Conservation (phyloP, 129 eudicot genomes). For the Arctium minus region DNA sequence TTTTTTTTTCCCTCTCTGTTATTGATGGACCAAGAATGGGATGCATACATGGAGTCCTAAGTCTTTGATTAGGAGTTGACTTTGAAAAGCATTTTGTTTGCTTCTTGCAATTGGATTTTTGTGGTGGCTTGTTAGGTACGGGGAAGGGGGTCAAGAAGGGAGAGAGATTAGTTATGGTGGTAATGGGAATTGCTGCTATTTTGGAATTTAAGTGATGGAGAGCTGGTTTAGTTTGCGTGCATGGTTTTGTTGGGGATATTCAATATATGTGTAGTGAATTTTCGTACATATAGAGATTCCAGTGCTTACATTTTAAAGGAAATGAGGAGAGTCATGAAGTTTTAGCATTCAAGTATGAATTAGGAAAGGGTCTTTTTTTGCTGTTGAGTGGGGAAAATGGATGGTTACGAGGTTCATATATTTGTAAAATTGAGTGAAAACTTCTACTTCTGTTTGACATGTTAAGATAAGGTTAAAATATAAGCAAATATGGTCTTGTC, state of each 20-base stretch:
- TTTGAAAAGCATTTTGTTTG: not conserved
- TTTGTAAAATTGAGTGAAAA: not conserved
- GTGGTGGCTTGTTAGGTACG: not conserved
- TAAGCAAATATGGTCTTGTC: not conserved
- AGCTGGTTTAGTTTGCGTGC: not conserved
- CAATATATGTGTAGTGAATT: not conserved
- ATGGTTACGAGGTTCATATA: not conserved
- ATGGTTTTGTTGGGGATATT: not conserved
- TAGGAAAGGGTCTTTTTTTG: not conserved
- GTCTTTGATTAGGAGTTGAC: not conserved
- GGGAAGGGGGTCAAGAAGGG: not conserved
- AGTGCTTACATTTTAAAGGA: not conserved
- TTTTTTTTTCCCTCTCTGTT: not conserved
- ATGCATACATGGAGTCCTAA: not conserved
- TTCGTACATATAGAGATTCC: not conserved
- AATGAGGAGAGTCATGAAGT: not conserved
- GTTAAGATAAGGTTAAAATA: not conserved
- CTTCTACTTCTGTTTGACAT: not conserved
- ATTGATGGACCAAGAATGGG: not conserved
- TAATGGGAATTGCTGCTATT: not conserved
- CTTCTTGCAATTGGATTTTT: not conserved
- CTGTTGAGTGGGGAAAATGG: not conserved
- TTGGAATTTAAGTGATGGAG: not conserved
- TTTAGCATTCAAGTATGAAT: not conserved
- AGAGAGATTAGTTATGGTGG: not conserved